phyloP scores from a whole-genome alignment of 2,329 filamentous ascomycete genomes.

The Fusarium verticillioides region DNA sequence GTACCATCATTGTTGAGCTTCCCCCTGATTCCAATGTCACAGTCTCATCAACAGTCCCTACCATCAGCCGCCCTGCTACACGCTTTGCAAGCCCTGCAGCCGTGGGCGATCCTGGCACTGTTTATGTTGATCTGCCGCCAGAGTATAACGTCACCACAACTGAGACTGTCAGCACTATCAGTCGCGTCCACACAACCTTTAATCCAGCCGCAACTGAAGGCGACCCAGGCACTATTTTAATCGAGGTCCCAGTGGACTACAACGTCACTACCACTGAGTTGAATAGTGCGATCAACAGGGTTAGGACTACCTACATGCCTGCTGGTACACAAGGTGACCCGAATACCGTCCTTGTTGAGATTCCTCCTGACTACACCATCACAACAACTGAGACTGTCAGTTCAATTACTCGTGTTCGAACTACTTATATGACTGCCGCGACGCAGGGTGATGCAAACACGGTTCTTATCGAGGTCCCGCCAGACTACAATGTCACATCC shows the following conservation, averaged over 20 bases:
- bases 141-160: slow-evolving; percentile 12
- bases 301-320: slow-evolving; percentile 1
- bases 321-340: slow-evolving; percentile 3
- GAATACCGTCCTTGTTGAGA: slow-evolving; percentile 2
- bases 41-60: not conserved
- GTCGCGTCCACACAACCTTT: slow-evolving; percentile 2
- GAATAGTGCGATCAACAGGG: not conserved
- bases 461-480: not conserved
- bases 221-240: slow-evolving; percentile 6
- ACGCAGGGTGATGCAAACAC: slow-evolving; percentile 5
- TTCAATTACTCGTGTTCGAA: not conserved
- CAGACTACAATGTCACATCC: not conserved
- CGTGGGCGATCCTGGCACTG: slow-evolving; percentile 9
- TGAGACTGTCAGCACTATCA: slow-evolving; percentile 5
- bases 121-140: slow-evolving; percentile 2
- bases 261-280: slow-evolving; percentile 14
- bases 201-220: slow-evolving; percentile 14
- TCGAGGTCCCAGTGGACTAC: slow-evolving; percentile 2
- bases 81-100: slow-evolving; percentile 1
- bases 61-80: slow-evolving; percentile 2
- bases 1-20: slow-evolving; percentile 14
- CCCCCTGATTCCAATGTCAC: slow-evolving; percentile 18
- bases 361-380: slow-evolving; percentile 4
- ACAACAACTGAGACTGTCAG: slow-evolving; percentile 1
- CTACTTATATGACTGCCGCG: not conserved